Percentiles rank a stretch among this genome's conserved stretches.
Conservation (phyloP, 1,284 basidiomycete species). For the Albatrellus sp. region DNA sequence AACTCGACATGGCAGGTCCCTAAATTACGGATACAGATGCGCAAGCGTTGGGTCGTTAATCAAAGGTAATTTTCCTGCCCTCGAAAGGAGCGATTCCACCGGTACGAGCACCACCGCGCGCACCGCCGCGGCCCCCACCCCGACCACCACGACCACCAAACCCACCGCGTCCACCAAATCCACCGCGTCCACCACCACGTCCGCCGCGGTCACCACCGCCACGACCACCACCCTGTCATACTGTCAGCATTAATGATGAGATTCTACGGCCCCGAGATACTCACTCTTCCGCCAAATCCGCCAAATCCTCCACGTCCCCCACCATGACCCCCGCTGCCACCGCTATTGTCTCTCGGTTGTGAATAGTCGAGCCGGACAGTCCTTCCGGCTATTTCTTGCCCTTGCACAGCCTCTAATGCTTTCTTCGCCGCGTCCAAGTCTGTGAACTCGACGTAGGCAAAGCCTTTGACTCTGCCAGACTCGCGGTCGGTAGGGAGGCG, state of each 20-base stretch:
- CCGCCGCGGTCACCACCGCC: slow-evolving; percentile 28
- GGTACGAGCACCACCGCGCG: slow-evolving; percentile 42
- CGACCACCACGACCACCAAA: neutral
- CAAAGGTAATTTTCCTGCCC: slow-evolving; percentile 79
- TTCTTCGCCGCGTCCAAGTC: slow-evolving; percentile 73
- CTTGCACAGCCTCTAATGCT: slow-evolving; percentile 63
- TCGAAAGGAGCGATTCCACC: slow-evolving; percentile 67
- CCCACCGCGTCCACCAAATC: slow-evolving; percentile 13
- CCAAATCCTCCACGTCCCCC: slow-evolving; percentile 29
- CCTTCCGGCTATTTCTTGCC: slow-evolving; percentile 78
- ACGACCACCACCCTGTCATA: slow-evolving; percentile 19
- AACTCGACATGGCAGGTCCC: neutral
- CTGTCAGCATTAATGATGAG: neutral
- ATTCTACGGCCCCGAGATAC: slow-evolving; percentile 7
- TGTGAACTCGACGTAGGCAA: slow-evolving; percentile 93
- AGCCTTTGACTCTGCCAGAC: slow-evolving; percentile 86
- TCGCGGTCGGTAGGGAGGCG: slow-evolving; percentile 92
- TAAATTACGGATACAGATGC: neutral
- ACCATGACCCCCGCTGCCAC: slow-evolving; percentile 32
- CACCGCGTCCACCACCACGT: slow-evolving; percentile 17
- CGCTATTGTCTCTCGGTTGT: slow-evolving; percentile 64
- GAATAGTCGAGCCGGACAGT: slow-evolving; percentile 82
- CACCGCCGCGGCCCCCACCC: slow-evolving; percentile 23
- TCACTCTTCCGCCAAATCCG: slow-evolving; percentile 24
- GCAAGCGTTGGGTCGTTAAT: slow-evolving; percentile 7